A percentile compares a stretch with the other conserved stretches of the same genome.
phyloP scores from a whole-genome alignment of 495 filamentous ascomycete species.

The Aspergillus olivimuriae region DNA sequence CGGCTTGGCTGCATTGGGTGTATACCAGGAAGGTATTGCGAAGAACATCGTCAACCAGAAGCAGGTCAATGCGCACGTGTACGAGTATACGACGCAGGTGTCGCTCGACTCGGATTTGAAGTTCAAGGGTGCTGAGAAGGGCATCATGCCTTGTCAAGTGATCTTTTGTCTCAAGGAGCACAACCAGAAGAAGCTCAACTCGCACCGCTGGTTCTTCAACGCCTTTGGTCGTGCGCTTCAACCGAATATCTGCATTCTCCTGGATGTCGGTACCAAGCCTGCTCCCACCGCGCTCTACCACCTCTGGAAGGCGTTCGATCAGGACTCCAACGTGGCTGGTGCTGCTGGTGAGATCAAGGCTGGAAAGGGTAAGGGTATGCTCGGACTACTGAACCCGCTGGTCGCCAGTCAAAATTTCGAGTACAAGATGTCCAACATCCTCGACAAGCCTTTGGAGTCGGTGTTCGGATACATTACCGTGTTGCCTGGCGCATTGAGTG shows the following conservation, averaged over 20 bases:
- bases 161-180: slow-evolving; percentile 99
- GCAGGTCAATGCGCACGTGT: slow-evolving; percentile 82
- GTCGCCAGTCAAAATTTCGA: slow-evolving; percentile 98
- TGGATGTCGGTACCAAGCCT: slow-evolving; percentile 93
- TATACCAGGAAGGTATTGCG: slow-evolving; percentile 98
- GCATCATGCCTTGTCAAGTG: slow-evolving; percentile 97
- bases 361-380: slow-evolving; percentile 77
- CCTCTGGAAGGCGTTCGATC: slow-evolving; percentile 98
- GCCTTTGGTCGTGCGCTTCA: slow-evolving; percentile 89
- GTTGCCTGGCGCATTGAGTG: slow-evolving; percentile 86
- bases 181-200: slow-evolving; percentile 97
- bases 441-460: slow-evolving; percentile 94
- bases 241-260: slow-evolving; percentile 92
- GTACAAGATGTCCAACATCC: slow-evolving; percentile 99
- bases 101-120: slow-evolving; percentile 91
- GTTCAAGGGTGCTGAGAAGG: slow-evolving; percentile 98
- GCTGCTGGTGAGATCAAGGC: slow-evolving; percentile 97
- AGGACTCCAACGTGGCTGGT: slow-evolving; percentile 91
- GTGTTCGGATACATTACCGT: slow-evolving; percentile 99
- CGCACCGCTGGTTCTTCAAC: slow-evolving; percentile 99
- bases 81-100: slow-evolving; percentile 98
- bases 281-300: slow-evolving; percentile 87
- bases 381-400: slow-evolving; percentile 85
- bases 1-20: slow-evolving; percentile 92
- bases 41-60: slow-evolving; percentile 95